Evolutionary conservation across 257 asterid species (phyloP).

Genomic region (Solanum bukasovii): DNA sequence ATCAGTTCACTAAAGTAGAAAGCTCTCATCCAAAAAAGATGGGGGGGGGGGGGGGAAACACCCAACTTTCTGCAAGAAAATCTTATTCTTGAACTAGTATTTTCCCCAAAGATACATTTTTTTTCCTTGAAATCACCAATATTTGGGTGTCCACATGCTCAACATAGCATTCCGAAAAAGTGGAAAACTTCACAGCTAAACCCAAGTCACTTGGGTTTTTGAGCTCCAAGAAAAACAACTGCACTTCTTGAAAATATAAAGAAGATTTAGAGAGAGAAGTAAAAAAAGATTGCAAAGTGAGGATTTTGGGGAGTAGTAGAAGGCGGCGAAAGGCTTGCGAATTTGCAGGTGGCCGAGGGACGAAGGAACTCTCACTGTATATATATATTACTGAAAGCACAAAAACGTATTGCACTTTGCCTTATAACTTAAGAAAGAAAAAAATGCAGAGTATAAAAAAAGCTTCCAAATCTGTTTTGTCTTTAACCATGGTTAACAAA

Average conservation of each 20-base stretch:
- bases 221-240: constrained; percentile 34
- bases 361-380: not conserved
- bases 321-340: constrained; percentile 35
- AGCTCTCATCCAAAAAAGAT: not conserved
- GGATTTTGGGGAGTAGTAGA: constrained; percentile 10
- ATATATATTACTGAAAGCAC: not conserved
- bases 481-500: constrained; percentile 4
- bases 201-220: constrained; percentile 16
- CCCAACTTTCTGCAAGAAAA: not conserved
- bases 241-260: constrained; percentile 14
- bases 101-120: constrained; percentile 2
- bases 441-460: not conserved
- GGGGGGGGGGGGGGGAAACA: not conserved
- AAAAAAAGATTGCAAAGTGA: not conserved
- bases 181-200: constrained; percentile 24
- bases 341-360: constrained; percentile 19
- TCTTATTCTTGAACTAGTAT: not conserved
- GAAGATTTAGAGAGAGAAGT: not conserved
- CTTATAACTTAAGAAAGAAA: not conserved
- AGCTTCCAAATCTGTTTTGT: not conserved
- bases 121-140: constrained; percentile 31
- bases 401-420: not conserved
- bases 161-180: constrained; percentile 16
- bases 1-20: not conserved
- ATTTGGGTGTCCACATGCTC: constrained; percentile 44